A percentile compares a stretch with the other conserved stretches of the same genome.
phyloP scores from a whole-genome alignment of 106 monocot species.

The Alisma plantagoaquatica region DNA sequence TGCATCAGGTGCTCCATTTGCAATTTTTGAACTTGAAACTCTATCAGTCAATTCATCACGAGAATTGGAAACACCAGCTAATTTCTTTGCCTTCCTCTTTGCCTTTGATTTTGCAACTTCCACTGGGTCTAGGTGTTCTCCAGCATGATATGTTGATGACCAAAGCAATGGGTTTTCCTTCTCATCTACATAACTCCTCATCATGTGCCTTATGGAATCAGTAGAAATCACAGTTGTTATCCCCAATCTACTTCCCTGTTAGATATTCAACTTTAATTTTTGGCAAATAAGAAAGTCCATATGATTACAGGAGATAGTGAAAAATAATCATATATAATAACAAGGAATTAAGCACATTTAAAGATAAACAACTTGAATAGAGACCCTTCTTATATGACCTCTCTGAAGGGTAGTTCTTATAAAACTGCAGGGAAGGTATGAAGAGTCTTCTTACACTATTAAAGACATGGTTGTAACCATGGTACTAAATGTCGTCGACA shows the following conservation, averaged over 20 bases:
- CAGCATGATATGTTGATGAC: conserved; percentile 95
- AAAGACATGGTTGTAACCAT: no score
- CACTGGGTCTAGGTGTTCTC: conserved; percentile 75
- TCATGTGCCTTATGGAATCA: conserved; percentile 92
- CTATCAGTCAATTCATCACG: conserved; percentile 8
- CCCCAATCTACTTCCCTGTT: conserved; percentile 79
- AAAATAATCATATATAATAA: no score
- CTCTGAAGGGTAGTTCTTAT: no score
- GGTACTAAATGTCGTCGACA: no score
- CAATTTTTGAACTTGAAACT: conserved; percentile 1
- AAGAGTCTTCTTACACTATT: no score
- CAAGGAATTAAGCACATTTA: no score
- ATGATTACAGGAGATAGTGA: no score
- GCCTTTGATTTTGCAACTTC: conserved; percentile 72
- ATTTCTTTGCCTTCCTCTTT: conserved; percentile 53
- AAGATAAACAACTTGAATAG: no score
- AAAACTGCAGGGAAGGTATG: no score
- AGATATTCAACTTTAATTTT: conserved; percentile 1
- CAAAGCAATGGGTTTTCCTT: conserved; percentile 77
- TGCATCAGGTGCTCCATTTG: background rate
- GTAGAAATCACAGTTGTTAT: conserved; percentile 83
- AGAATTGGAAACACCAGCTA: conserved; percentile 19
- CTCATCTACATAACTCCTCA: conserved; percentile 81
- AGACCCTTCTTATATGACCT: no score
- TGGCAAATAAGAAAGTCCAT: background rate